These are phyloP conservation scores for Aphanomyces cochlioides DNA, from an alignment of 352 stramenopile genomes.

Conservation along the genomic window DNA sequence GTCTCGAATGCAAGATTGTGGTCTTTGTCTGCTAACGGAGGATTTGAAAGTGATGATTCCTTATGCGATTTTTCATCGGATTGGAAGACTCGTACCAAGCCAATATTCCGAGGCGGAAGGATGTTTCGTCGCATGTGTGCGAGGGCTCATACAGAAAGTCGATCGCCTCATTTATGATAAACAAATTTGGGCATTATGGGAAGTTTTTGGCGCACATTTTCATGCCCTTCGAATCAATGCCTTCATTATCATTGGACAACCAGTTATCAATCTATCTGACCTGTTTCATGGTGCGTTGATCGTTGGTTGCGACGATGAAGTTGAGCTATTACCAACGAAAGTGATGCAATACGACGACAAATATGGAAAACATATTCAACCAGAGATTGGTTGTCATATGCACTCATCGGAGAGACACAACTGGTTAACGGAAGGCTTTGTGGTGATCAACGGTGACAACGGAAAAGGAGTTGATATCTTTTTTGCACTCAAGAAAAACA, in stretches of 20 bases:
- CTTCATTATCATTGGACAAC: neutral
- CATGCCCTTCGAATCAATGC: slow-evolving; percentile 4
- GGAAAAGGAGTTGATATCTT: neutral
- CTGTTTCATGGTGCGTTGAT: neutral
- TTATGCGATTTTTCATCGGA: slow-evolving; percentile 2
- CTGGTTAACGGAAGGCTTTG: neutral
- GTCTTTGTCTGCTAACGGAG: neutral
- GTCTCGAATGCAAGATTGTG: neutral
- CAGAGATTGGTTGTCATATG: neutral
- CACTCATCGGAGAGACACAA: neutral
- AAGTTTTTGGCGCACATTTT: neutral
- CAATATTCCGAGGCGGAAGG: neutral
- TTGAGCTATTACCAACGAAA: neutral
- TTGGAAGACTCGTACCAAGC: neutral
- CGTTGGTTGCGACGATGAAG: neutral
- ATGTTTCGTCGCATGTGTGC: neutral
- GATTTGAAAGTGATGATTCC: neutral
- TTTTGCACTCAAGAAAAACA: slow-evolving; percentile 4
- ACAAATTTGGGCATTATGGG: neutral
- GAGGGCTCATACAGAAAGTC: neutral
- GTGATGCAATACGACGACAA: neutral
- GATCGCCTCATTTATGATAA: neutral
- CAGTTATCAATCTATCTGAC: neutral
- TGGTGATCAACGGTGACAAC: neutral
- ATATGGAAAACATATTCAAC: neutral